Base-by-base conservation (phyloP, 352 stramenopile species). In the Phytophthora ramorum region DNA sequence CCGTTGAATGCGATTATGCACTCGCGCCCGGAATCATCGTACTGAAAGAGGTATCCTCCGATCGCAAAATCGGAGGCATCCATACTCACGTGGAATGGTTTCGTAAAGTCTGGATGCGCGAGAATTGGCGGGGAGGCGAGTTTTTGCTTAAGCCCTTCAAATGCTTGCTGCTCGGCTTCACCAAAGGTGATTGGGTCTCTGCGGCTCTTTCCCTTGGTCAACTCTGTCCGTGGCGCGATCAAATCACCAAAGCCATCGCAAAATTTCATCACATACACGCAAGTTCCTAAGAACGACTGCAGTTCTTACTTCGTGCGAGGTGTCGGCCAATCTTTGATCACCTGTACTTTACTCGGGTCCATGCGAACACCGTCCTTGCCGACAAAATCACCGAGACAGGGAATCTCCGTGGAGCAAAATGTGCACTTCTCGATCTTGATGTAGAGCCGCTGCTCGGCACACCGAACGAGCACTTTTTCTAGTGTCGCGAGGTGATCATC, bases 221-320 rank as follows among this genome's bases (percentile, higher is more conserved):
- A 22, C 3, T 56, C 40, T 5, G 40, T 58, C 4, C 65, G 30
- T 3, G 59, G 28, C 12, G 61, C 53, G 19, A 67, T 52, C 28
- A 22, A 45, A 2, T 17, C 37, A 6, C 37, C 37, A 44, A 44
- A 20, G 5, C 37, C 37, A 16, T 44, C 37, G 10, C 38, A 77
- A n/a, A 48, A 74, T 20, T 66, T 63, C 26, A 63, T 17, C 10
- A 71, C 51, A 14, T 68, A 71, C 4, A 53, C 60, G 13, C 58
- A 66, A 16, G 61, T 68, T 1, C 53, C 64, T 7, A 68, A n/a
- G 5, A 68, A 69, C 0, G 41, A 68, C 24, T 73, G 57, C 12
- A 71, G 6, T 7, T 73, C 34, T 7, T 47, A 37, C 32, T 75
- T 71, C 5, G 45, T 67, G 16, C 7, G 19, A 26, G 52, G 51